Evolutionary conservation across 2,329 filamentous ascomycete species (phyloP).

Genomic region (Metarhizium brunneum): DNA sequence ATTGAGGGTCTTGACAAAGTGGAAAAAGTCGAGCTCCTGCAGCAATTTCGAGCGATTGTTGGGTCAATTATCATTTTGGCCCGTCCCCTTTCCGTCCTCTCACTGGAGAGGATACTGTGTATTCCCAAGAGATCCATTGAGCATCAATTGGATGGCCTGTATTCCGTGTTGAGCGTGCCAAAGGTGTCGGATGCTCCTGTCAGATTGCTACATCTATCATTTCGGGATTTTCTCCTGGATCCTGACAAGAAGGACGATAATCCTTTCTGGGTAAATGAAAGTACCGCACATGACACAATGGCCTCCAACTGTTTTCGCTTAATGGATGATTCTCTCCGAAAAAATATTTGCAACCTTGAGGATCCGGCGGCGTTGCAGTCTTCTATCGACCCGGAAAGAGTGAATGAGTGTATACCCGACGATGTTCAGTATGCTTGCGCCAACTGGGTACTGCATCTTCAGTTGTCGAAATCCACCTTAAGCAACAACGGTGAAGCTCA

Average conservation of each 20-base stretch:
- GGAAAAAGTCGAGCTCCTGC: background rate
- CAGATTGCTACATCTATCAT: background rate
- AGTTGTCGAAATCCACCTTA: background rate
- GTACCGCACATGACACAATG: background rate
- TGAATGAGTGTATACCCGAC: background rate
- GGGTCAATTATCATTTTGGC: background rate
- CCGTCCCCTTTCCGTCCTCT: background rate
- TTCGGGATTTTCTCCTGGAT: slow-evolving; percentile 1
- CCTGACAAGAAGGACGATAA: background rate
- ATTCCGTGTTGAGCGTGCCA: no score
- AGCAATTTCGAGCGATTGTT: background rate
- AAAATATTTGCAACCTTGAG: background rate
- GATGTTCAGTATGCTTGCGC: slow-evolving; percentile 1
- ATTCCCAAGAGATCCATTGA: no score
- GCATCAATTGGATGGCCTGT: no score
- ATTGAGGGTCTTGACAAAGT: no score
- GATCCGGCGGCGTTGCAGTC: background rate
- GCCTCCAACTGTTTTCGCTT: background rate
- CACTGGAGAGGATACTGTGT: background rate
- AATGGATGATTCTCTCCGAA: background rate
- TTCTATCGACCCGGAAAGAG: background rate
- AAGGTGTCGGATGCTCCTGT: background rate
- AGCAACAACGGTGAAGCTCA: no score
- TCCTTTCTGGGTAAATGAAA: background rate
- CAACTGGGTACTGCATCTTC: background rate